Base-by-base conservation (phyloP, 2,329 filamentous ascomycete species). In the Epichloe coenophiala region DNA sequence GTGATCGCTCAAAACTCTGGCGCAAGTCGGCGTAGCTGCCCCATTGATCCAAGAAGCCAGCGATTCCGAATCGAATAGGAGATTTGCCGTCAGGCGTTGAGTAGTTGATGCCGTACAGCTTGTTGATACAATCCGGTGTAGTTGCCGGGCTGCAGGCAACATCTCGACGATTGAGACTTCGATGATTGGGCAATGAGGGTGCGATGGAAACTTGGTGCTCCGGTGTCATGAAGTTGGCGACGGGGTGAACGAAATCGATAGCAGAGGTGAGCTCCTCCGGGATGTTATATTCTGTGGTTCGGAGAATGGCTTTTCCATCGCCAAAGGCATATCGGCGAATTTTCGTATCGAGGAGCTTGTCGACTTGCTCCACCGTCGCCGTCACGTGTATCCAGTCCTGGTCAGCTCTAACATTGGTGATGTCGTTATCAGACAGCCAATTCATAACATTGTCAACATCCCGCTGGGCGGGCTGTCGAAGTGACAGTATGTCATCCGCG, bases 1-100 rank as follows among this genome's bases (percentile, higher is more conserved):
- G 60, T 47, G 67, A 62, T 3, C 57, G 59, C 27, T 58, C 53
- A 27, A 73, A 61, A 51, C 74, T 76, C 2, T 58, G 49, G 13
- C 60, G 48, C 6, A 70, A 63, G 55, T 77, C 74, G 4, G 60
- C 50, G 52, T 71, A 65, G 55, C 70, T 72, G 57, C 70, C 66
- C 55, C 69, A 71, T 55, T 77, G 61, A 17, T 73, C 71, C 0
- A 76, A 66, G 58, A 76, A 77, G 7, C 74, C 73, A 1, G 71
- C 71, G 21, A 77, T 63, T 31, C 69, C 74, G 45, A 75, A 61
- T 0, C 68, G 66, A 7, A 68, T 66, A 0, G 61, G 59, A 1
- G 70, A 69, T 3, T 46, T 59, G 17, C 55, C 54, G 23, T 62
- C 55, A 4, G 53, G 58, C 6, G 56, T 56, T n/a, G 57, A 55